phyloP scores from a whole-genome alignment of 116 monocot species.

The Trichopus zeylanicus region DNA sequence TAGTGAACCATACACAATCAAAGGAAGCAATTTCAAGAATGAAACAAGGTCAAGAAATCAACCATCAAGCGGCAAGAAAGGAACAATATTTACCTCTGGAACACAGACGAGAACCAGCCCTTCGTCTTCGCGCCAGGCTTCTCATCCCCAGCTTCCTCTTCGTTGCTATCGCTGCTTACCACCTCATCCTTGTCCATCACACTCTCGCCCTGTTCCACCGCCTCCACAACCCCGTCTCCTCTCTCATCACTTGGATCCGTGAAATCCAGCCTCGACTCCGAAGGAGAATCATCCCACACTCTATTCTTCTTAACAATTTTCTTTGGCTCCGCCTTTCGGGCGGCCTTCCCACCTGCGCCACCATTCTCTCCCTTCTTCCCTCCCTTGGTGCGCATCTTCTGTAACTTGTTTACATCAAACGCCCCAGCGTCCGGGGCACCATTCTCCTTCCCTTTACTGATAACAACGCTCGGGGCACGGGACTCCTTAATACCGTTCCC shows the following conservation, averaged over 20 bases:
- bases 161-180: constrained; percentile 82
- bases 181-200: constrained; percentile 97
- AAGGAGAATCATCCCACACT: constrained; percentile 74
- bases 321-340: constrained; percentile 43
- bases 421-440: constrained; percentile 59
- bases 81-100: constrained; percentile 58
- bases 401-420: constrained; percentile 97
- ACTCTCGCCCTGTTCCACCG: constrained; percentile 68
- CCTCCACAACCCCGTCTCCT: constrained; percentile 54
- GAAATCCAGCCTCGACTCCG: constrained; percentile 71
- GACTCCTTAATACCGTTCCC: constrained; percentile 28
- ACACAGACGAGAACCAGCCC: constrained; percentile 92
- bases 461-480: constrained; percentile 9
- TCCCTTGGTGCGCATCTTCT: constrained; percentile 57
- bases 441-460: constrained; percentile 51
- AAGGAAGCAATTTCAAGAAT: no score
- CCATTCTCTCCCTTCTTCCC: constrained; percentile 38
- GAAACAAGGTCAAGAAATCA: no score
- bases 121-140: constrained; percentile 63
- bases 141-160: constrained; percentile 49
- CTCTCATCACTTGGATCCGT: constrained; percentile 68
- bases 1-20: no score
- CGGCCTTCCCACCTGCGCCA: constrained; percentile 15
- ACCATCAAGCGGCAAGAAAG: no score
- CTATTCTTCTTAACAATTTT: constrained; percentile 82